A percentile compares a stretch with the other conserved stretches of the same genome.
phyloP scores from a whole-genome alignment of 805 yeast species.

The Saccharomycopsis fibuligera region DNA sequence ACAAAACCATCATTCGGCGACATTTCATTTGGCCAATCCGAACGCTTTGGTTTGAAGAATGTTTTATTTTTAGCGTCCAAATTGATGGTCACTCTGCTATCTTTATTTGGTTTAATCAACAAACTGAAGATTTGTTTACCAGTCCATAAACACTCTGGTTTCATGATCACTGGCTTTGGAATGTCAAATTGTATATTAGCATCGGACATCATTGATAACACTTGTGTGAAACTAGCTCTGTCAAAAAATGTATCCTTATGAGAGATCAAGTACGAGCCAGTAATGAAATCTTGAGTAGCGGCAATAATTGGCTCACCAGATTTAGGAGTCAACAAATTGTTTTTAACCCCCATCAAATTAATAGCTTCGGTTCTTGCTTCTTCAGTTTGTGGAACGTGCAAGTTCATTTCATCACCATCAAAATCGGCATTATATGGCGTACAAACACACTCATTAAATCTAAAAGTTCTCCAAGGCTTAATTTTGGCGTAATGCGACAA shows the following conservation, averaged over 20 bases:
- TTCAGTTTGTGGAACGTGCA: constrained; percentile 98
- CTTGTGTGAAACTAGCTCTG: constrained; percentile 74
- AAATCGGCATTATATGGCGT: constrained; percentile 99
- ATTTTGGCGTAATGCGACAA: constrained; percentile 93
- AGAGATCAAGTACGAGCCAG: constrained; percentile 89
- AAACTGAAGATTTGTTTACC: constrained; percentile 93
- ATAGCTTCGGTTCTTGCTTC: constrained; percentile 99
- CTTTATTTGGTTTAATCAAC: constrained; percentile 73
- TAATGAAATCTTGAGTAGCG: constrained; percentile 98
- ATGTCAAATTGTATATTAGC: constrained; percentile 81
- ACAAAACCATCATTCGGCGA: constrained; percentile 96
- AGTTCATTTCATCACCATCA: constrained; percentile 98
- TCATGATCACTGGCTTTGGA: constrained; percentile 91
- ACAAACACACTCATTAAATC: constrained; percentile 97
- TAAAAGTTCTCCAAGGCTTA: constrained; percentile 96
- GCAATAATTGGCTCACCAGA: constrained; percentile 99
- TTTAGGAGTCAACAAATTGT: constrained; percentile 89
- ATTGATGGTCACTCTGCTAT: constrained; percentile 77
- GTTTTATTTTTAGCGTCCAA: constrained; percentile 94
- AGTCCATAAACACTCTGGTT: constrained; percentile 90
- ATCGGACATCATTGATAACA: constrained; percentile 94
- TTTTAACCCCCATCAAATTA: constrained; percentile 95
- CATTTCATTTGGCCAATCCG: constrained; percentile 81
- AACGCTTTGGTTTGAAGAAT: constrained; percentile 61
- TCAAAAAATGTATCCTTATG: constrained; percentile 92